Conservation (phyloP, 2,329 filamentous ascomycete genomes). For the Metarhizium rileyi region DNA sequence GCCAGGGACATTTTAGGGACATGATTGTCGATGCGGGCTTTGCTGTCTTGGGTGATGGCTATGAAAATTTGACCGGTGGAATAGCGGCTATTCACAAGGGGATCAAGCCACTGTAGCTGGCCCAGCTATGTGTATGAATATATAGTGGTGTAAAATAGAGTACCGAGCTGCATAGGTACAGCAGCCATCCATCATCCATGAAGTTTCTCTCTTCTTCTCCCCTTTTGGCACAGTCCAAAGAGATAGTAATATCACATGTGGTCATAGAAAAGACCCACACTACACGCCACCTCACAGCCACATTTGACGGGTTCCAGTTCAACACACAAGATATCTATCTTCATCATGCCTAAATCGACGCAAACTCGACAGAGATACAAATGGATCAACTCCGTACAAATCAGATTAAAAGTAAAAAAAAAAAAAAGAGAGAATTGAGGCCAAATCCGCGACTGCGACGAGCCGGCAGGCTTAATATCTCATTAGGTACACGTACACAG, state of each 20-base stretch:
- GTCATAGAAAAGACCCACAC: background rate
- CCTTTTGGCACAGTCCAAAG: background rate
- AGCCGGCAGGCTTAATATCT: slow-evolving; percentile 20
- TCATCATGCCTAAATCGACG: background rate
- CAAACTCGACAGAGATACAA: background rate
- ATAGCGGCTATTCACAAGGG: slow-evolving; percentile 96
- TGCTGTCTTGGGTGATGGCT: slow-evolving; percentile 68
- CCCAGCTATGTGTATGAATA: background rate
- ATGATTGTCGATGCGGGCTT: slow-evolving; percentile 86
- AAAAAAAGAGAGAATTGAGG: slow-evolving; percentile 6
- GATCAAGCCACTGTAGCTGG: slow-evolving; percentile 58
- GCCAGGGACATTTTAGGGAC: slow-evolving; percentile 69
- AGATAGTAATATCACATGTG: background rate
- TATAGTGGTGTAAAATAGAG: background rate
- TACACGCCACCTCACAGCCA: background rate
- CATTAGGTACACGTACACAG: slow-evolving; percentile 28
- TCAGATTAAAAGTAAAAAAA: slow-evolving; percentile 18
- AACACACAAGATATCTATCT: background rate
- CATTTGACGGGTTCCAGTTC: background rate
- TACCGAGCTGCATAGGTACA: slow-evolving; percentile 13
- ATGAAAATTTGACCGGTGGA: slow-evolving; percentile 83
- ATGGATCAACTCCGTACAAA: slow-evolving; percentile 20
- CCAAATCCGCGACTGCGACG: slow-evolving; percentile 18
- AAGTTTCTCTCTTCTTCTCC: background rate
- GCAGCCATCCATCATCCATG: slow-evolving; percentile 2